Conservation (phyloP, 768 basidiomycete species). For the Lyophyllum atratum region DNA sequence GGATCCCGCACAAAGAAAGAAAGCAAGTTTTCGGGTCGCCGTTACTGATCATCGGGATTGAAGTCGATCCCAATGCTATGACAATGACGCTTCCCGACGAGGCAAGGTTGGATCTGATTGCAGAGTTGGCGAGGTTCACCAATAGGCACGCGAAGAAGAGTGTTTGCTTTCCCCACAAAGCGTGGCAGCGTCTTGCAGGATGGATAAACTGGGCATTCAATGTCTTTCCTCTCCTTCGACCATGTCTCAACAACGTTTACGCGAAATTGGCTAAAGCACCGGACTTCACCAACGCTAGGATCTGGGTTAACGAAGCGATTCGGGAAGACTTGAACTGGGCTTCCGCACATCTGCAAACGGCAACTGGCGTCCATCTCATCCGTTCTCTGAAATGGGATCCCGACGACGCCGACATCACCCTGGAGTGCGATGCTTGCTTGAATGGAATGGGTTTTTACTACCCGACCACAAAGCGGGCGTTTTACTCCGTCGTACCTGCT, state of each 20-base stretch:
- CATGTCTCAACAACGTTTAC: constrained; percentile 34
- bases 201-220: constrained; percentile 45
- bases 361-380: constrained; percentile 23
- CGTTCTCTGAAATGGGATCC: constrained; percentile 17
- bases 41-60: constrained; percentile 40
- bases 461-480: constrained; percentile 15
- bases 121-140: background rate
- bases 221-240: constrained; percentile 35
- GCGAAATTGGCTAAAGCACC: constrained; percentile 18
- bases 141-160: background rate
- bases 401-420: constrained; percentile 10
- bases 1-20: constrained; percentile 37
- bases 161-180: background rate
- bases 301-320: constrained; percentile 27
- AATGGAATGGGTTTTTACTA: constrained; percentile 25
- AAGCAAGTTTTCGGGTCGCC: constrained; percentile 38
- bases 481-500: constrained; percentile 5
- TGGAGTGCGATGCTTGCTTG: constrained; percentile 26
- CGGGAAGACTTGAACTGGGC: constrained; percentile 31
- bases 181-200: constrained; percentile 30
- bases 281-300: background rate
- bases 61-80: constrained; percentile 32
- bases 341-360: constrained; percentile 11
- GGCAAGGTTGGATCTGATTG: background rate
- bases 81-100: constrained; percentile 25